These are phyloP conservation scores for Azolla pinnata DNA, from an alignment of 75 land plant genomes.

Conservation along the genomic window DNA sequence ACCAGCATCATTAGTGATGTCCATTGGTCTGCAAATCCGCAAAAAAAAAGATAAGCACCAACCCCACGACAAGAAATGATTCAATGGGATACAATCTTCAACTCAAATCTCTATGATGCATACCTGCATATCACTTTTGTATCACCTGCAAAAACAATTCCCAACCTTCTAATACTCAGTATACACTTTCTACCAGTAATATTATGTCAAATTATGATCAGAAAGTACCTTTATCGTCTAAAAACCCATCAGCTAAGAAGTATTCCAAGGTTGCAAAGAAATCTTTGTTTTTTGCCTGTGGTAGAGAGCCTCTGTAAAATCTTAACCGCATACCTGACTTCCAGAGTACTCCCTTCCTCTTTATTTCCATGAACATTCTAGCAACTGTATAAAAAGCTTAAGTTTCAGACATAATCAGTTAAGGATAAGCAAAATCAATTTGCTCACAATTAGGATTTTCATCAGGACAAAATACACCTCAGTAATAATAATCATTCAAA, in stretches of 20 bases:
- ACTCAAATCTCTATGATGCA: too few relatives aligned
- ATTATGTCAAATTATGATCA: not conserved
- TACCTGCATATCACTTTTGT: slow-evolving; percentile 1
- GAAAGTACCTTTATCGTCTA: slow-evolving; percentile 44
- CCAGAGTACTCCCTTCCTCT: slow-evolving; percentile 32
- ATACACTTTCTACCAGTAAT: not conserved
- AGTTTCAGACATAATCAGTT: slow-evolving; percentile 1
- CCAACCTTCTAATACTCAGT: not conserved
- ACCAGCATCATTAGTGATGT: slow-evolving; percentile 28
- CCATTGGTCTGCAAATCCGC: slow-evolving; percentile 37
- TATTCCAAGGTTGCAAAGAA: slow-evolving; percentile 52
- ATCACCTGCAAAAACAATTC: not conserved
- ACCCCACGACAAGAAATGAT: too few relatives aligned
- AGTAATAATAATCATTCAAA: too few relatives aligned
- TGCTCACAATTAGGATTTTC: too few relatives aligned
- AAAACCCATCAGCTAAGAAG: slow-evolving; percentile 38
- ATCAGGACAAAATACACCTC: too few relatives aligned
- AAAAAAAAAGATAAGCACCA: not conserved
- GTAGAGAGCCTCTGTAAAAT: slow-evolving; percentile 34
- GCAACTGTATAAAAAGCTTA: slow-evolving; percentile 15
- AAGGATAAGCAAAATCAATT: not conserved
- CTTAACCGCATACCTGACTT: slow-evolving; percentile 30
- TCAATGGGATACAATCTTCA: too few relatives aligned
- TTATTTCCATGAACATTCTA: slow-evolving; percentile 26
- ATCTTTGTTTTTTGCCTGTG: slow-evolving; percentile 17